Evolutionary conservation across 371 early-diverging fungal species (phyloP).

Genomic region (Mucor racemosus): DNA sequence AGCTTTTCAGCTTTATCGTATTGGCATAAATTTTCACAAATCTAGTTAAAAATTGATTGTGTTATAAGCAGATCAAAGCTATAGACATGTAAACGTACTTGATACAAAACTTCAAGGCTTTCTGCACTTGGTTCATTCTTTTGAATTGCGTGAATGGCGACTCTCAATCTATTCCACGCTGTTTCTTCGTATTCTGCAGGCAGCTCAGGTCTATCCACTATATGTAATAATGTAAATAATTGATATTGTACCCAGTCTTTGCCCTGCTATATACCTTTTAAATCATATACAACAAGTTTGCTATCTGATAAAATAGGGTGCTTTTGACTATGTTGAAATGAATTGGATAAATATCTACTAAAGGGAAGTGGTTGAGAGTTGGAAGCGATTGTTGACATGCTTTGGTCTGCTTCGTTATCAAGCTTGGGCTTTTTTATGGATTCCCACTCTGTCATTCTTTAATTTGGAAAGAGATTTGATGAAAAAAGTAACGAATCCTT

Average conservation of each 20-base stretch:
- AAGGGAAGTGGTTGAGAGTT: slow-evolving; percentile 28
- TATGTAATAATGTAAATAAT: too few relatives aligned
- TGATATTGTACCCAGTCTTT: too few relatives aligned
- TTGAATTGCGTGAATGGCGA: slow-evolving; percentile 80
- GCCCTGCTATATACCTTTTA: slow-evolving; percentile 9
- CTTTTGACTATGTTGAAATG: slow-evolving; percentile 30
- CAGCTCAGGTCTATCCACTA: slow-evolving; percentile 65
- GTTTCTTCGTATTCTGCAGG: slow-evolving; percentile 70
- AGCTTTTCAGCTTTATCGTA: slow-evolving; percentile 71
- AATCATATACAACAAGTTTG: slow-evolving; percentile 40
- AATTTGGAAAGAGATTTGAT: not conserved
- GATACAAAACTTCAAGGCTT: slow-evolving; percentile 86
- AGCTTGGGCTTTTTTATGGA: slow-evolving; percentile 11
- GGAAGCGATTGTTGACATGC: not conserved
- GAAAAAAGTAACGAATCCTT: not conserved
- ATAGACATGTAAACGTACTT: slow-evolving; percentile 36
- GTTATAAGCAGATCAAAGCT: not conserved
- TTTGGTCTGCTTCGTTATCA: not conserved
- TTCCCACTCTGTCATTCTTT: slow-evolving; percentile 16
- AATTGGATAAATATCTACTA: slow-evolving; percentile 35
- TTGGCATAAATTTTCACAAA: slow-evolving; percentile 87
- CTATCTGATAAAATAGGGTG: slow-evolving; percentile 45
- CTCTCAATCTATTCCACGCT: slow-evolving; percentile 69
- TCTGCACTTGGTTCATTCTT: slow-evolving; percentile 60
- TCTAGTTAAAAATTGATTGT: slow-evolving; percentile 26